Percentiles rank a stretch among this genome's conserved stretches.
Evolutionary conservation across 768 basidiomycete genomes (phyloP).

Genomic region (Brasilioporus rufonigricans): DNA sequence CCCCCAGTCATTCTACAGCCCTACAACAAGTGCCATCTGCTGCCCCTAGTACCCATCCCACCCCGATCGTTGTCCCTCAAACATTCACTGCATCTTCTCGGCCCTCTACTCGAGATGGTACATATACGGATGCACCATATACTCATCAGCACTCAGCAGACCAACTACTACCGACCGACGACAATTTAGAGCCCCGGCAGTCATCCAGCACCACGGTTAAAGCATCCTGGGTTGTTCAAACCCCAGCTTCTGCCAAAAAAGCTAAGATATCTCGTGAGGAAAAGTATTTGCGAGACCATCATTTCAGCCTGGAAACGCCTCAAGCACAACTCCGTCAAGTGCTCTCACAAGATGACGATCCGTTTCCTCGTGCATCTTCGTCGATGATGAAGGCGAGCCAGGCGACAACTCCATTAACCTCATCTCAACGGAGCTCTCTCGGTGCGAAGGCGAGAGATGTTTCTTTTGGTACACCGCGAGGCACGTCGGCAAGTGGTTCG

Average conservation of each 20-base stretch:
- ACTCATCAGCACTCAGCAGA: conserved; percentile 12
- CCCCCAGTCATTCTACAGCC: conserved; percentile 6
- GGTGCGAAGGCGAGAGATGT: conserved; percentile 16
- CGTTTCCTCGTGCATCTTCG: conserved; percentile 23
- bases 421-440: conserved; percentile 28
- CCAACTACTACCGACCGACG: conserved; percentile 9
- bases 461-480: conserved; percentile 20
- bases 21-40: conserved; percentile 17
- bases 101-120: conserved; percentile 25
- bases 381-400: conserved; percentile 30
- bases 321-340: conserved; percentile 32
- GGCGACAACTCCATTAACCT: conserved; percentile 17
- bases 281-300: conserved; percentile 27
- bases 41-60: conserved; percentile 18
- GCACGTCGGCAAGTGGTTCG: conserved; percentile 20
- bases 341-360: conserved; percentile 29
- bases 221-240: conserved; percentile 34
- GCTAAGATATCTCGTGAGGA: conserved; percentile 26
- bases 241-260: conserved; percentile 20
- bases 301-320: conserved; percentile 16
- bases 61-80: conserved; percentile 23
- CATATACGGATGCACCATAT: conserved; percentile 4
- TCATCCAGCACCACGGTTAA: conserved; percentile 25
- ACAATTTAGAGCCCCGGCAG: conserved; percentile 11
- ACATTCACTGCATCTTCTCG: conserved; percentile 23